phyloP scores from a whole-genome alignment of 1,284 basidiomycete genomes.

The Malassezia globosa region DNA sequence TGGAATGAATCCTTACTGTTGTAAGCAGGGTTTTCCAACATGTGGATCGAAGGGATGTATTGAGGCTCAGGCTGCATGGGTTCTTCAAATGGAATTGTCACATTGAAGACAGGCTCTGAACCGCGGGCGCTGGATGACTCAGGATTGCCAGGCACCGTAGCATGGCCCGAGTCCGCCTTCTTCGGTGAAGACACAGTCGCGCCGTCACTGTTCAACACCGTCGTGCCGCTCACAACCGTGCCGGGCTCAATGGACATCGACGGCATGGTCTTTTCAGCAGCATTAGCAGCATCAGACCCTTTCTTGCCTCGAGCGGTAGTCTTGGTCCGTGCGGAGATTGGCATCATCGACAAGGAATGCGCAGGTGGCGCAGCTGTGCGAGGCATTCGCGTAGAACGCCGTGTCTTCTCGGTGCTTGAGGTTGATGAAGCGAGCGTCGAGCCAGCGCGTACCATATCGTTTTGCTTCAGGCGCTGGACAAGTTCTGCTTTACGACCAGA shows the following conservation, averaged over 20 bases:
- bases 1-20: slow-evolving; percentile 1
- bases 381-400: too few relatives aligned
- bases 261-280: slow-evolving; percentile 21
- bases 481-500: slow-evolving; percentile 34
- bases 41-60: slow-evolving; percentile 15
- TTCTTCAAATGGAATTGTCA: slow-evolving; percentile 32
- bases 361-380: slow-evolving; percentile 7
- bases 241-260: slow-evolving; percentile 25
- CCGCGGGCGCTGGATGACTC: slow-evolving; percentile 16
- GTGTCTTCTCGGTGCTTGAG: background rate
- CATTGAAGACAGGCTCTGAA: slow-evolving; percentile 26
- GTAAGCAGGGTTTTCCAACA: slow-evolving; percentile 6
- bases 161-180: slow-evolving; percentile 10
- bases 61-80: slow-evolving; percentile 15
- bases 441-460: slow-evolving; percentile 28
- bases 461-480: slow-evolving; percentile 32
- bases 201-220: slow-evolving; percentile 18
- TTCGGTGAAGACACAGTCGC: slow-evolving; percentile 20
- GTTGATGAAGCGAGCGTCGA: slow-evolving; percentile 26
- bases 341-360: too few relatives aligned
- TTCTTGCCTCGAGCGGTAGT: slow-evolving; percentile 9
- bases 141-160: slow-evolving; percentile 30
- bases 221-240: slow-evolving; percentile 25
- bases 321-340: slow-evolving; percentile 10
- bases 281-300: slow-evolving; percentile 19